Evolutionary conservation across 148 eudicot species (phyloP), one percentile per base, ranked within the genome.

Genomic region (Bassia scoparia): DNA sequence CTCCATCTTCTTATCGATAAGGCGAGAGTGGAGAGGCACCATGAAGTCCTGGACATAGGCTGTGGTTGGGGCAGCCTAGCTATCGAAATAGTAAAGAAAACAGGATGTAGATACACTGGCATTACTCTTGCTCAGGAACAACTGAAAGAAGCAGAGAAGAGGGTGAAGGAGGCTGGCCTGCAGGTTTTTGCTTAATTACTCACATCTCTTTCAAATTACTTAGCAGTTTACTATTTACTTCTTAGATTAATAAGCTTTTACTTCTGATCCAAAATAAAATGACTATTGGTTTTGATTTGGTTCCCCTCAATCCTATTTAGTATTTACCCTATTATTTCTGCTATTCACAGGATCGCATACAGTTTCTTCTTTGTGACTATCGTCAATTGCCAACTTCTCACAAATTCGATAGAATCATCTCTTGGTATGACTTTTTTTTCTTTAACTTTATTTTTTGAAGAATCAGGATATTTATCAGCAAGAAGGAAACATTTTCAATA

Each of bases 51-150:
- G 26, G 99, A 96, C 78, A 92, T 96, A 69, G 99, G 99, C 11
- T 88, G 96, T 71, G 99, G 99, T 65, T 92, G 97, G 99, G 99
- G 99, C 63, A 90, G 87, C 80, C 83, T 96, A 46, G 99, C 99
- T 69, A 87, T 92, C 50, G 97, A 96, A 87, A 85, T 87, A 46
- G 97, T 96, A 2, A 90, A 80, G 75, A 78, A 82, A 79, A 96
- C 97, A 1, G 99, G 99, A 46, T 96, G 99, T 82, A 88, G 80
- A 77, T 96, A 96, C 73, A 96, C 99, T 2, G 99, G 99, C 23
- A 92, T 96, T 64, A 96, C 96, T 30, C 77, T 96, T 18, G 92
- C 99, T 4, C 86, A 82, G 76, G 87, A 96, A 73, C 99, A 96
- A 67, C 83, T 92, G 16, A 87, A 62, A 88, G 86, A 76, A 78